phyloP scores from a whole-genome alignment of 352 stramenopile genomes.

The Phytophthora pseudosyringae region DNA sequence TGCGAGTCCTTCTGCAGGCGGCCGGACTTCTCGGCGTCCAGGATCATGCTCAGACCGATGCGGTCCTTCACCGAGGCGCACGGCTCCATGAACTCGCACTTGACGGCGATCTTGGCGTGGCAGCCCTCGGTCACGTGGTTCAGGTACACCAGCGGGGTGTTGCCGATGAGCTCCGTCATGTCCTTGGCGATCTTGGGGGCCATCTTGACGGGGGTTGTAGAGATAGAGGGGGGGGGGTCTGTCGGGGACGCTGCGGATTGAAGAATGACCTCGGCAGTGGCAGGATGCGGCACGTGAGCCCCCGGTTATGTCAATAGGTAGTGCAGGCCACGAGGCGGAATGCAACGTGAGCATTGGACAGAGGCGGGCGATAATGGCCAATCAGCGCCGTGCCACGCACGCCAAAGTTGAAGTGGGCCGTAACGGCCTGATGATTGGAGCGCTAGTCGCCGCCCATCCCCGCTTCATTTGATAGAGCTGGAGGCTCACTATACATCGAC shows the following conservation, averaged over 20 bases:
- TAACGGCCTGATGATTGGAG: neutral
- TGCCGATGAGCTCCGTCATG: slow-evolving; percentile 95
- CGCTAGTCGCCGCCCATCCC: neutral
- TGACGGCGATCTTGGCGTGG: slow-evolving; percentile 88
- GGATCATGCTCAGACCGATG: slow-evolving; percentile 89
- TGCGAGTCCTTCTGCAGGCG: slow-evolving; percentile 76
- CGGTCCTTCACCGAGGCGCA: slow-evolving; percentile 88
- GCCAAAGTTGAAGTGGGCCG: slow-evolving; percentile 10
- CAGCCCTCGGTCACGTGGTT: slow-evolving; percentile 82
- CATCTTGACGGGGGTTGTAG: slow-evolving; percentile 12
- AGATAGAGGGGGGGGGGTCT: neutral
- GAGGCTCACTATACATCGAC: no score
- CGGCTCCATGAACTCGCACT: slow-evolving; percentile 92
- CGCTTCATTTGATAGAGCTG: neutral
- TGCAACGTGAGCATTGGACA: neutral
- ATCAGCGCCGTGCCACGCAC: slow-evolving; percentile 8
- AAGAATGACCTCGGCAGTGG: slow-evolving; percentile 14
- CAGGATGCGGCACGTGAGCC: neutral
- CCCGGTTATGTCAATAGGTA: neutral
- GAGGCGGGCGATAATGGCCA: neutral
- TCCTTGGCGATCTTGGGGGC: slow-evolving; percentile 90
- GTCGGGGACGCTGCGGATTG: slow-evolving; percentile 19
- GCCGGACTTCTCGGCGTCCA: slow-evolving; percentile 71
- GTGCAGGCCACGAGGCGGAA: slow-evolving; percentile 1
- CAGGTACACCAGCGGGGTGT: slow-evolving; percentile 95